These are phyloP conservation scores for Halenospora varia DNA, from an alignment of 495 filamentous ascomycete genomes.

Conservation along the genomic window DNA sequence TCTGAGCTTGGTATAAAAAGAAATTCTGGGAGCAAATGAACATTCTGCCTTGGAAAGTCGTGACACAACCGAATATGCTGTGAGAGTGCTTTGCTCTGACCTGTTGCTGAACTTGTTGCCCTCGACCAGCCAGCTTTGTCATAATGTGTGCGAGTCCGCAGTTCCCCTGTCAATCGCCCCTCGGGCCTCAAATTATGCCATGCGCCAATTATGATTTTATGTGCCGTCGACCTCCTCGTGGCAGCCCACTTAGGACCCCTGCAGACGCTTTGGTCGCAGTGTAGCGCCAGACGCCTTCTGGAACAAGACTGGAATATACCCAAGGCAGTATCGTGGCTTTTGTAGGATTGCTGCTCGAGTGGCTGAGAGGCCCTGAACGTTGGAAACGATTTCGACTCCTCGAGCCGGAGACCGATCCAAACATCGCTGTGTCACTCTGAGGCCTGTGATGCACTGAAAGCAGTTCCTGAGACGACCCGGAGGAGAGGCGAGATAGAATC, in stretches of 20 bases:
- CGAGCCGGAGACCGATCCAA: not conserved
- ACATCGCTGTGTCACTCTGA: not conserved
- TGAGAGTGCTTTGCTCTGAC: not conserved
- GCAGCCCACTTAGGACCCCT: not conserved
- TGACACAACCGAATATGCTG: not conserved
- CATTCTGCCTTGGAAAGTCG: not conserved
- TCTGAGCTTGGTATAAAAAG: not conserved
- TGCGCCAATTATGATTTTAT: not conserved
- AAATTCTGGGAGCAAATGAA: not conserved
- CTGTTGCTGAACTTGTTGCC: not conserved
- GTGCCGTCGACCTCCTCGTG: not conserved
- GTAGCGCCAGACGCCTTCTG: not conserved
- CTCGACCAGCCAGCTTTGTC: no score
- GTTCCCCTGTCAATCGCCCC: not conserved
- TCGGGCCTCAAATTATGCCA: not conserved
- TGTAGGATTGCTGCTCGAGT: not conserved
- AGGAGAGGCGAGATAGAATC: no score
- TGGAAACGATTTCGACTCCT: not conserved
- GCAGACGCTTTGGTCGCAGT: not conserved
- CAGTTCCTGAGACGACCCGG: not conserved
- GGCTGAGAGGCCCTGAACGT: not conserved
- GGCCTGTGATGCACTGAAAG: not conserved
- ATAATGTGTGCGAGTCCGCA: not conserved
- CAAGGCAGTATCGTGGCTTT: not conserved
- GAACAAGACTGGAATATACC: not conserved